phyloP scores from a whole-genome alignment of 768 basidiomycete genomes.

The Boletellus emodensis region DNA sequence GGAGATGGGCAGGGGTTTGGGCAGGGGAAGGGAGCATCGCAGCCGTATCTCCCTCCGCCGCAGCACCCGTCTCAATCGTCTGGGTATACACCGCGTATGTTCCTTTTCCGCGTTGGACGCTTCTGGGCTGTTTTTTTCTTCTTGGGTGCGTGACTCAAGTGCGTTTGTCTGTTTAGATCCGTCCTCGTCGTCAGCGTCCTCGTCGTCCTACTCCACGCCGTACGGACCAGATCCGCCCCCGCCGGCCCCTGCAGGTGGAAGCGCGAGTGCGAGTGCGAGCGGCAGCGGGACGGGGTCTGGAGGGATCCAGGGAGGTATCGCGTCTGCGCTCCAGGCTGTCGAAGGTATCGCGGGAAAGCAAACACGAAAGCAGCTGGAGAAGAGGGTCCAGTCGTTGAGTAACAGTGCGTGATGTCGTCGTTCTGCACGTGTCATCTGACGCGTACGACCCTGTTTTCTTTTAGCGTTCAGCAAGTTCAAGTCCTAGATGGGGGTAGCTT shows the following conservation, averaged over 20 bases:
- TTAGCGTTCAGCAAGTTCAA: slow-evolving; percentile 5
- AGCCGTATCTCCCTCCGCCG: too few species aligned
- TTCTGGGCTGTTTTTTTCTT: too few species aligned
- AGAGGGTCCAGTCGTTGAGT: slow-evolving; percentile 41
- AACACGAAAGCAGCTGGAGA: slow-evolving; percentile 47
- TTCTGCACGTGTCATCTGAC: not conserved
- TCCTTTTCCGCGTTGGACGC: not conserved
- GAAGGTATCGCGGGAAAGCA: slow-evolving; percentile 55
- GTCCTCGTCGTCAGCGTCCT: not conserved
- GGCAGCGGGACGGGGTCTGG: slow-evolving; percentile 3
- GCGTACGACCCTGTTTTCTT: not conserved
- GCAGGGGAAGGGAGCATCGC: not conserved
- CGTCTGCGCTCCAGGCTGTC: slow-evolving; percentile 43
- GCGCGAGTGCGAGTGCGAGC: not conserved
- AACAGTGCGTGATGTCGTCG: slow-evolving; percentile 42
- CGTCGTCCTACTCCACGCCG: slow-evolving; percentile 7
- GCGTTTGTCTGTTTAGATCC: not conserved
- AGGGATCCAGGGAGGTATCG: slow-evolving; percentile 19
- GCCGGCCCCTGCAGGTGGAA: not conserved
- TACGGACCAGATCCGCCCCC: slow-evolving; percentile 4
- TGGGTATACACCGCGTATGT: slow-evolving; percentile 35
- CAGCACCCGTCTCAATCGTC: too few species aligned
- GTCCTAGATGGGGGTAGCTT: not conserved
- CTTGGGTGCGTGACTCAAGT: too few species aligned
- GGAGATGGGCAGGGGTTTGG: not conserved